Base-by-base conservation (phyloP, 768 basidiomycete species). In the Lactarius hengduanensis region DNA sequence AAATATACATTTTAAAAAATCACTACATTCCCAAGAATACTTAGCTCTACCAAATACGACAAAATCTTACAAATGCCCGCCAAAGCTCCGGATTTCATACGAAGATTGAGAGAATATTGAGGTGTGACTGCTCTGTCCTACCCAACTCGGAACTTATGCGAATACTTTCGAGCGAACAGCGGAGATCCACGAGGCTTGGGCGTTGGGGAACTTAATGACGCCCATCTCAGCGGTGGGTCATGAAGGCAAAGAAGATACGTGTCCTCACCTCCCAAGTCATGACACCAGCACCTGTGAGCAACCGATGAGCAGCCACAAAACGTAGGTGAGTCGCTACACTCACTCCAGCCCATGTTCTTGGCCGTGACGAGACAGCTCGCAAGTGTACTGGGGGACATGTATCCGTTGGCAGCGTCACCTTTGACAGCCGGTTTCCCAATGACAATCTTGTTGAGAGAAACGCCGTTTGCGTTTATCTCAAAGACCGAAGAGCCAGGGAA, bases 391-490 rank as follows among this genome's bases (percentile, higher is more conserved):
- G 87, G 79, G 38, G 76, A 78, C 68, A 92, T 86, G 75, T 82
- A 91, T 10, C 87, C 80, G 36, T 77, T 82, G 50, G 53, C 74
- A 2, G 84, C 81, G 16, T 81, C 80, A 6, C 71, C 71, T 0
- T 79, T 63, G 54, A 66, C 73, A 1, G 84, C 86, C 1, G 89
- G 90, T 75, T 92, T 92, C 4, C 89, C 90, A 71, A 92, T 89
- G 67, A 91, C 84, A 59, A 91, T 79, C 76, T 92, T 91, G 73
- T 82, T 74, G 55, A 85, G 71, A 1, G 80, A 73, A 10, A 91
- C 82, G 26, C 87, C 88, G 65, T 76, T 82, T 1, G 80, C 80
- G 57, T 83, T 82, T 61, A 84, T 83, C 69, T 84, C 77, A 73
- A 84, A 81, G 40, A 85, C 72, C 0, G 81, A 75, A 0, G 80